These are phyloP conservation scores for Fusarium robinianum DNA, from an alignment of 2,329 filamentous ascomycete genomes.

Conservation along the genomic window DNA sequence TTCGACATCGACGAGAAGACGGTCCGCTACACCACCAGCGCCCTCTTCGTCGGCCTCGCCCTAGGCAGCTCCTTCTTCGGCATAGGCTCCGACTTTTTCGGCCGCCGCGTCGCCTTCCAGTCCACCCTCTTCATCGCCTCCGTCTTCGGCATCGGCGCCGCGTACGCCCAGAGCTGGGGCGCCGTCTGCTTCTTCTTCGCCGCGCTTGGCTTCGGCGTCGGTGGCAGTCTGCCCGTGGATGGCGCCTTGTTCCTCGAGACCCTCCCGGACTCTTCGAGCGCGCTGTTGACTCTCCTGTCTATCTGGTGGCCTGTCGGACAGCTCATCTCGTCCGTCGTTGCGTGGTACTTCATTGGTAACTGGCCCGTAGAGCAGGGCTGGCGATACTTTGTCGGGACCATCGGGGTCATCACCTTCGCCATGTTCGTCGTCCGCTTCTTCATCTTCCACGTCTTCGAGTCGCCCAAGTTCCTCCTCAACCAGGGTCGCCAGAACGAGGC, in stretches of 20 bases:
- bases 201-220: constrained; percentile 68
- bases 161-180: constrained; percentile 70
- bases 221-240: constrained; percentile 78
- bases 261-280: constrained; percentile 73
- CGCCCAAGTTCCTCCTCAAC: constrained; percentile 80
- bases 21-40: constrained; percentile 80
- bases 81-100: constrained; percentile 75
- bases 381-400: constrained; percentile 72
- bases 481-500: constrained; percentile 78
- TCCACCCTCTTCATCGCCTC: constrained; percentile 74
- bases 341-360: constrained; percentile 75
- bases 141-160: constrained; percentile 72
- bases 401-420: constrained; percentile 72
- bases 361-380: constrained; percentile 73
- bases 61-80: constrained; percentile 83
- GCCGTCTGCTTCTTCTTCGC: constrained; percentile 64
- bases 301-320: constrained; percentile 89
- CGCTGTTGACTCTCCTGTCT: constrained; percentile 77
- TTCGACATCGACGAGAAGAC: constrained; percentile 71
- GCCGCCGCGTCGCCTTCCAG: constrained; percentile 82
- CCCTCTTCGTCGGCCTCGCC: constrained; percentile 76
- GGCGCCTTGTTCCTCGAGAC: constrained; percentile 85
- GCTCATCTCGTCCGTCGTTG: constrained; percentile 70
- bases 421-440: constrained; percentile 83
- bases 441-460: constrained; percentile 81